These are phyloP conservation scores for Boletus sensibilis DNA, from an alignment of 768 basidiomycete genomes.

Conservation along the genomic window DNA sequence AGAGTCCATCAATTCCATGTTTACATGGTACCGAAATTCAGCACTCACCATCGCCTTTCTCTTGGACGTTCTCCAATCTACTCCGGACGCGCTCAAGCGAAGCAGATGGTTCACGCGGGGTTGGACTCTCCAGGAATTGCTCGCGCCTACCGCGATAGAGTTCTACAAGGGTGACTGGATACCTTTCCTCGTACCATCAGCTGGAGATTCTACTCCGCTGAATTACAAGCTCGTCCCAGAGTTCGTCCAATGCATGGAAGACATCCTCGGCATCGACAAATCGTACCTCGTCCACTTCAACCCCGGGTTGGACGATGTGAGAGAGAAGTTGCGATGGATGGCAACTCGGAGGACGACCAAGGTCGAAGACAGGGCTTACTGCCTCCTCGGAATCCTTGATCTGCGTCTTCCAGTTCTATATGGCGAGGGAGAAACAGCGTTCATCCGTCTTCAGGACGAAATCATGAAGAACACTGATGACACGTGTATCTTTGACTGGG, in stretches of 20 bases:
- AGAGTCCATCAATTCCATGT: constrained; percentile 35
- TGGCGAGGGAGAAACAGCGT: constrained; percentile 23
- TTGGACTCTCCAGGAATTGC: constrained; percentile 32
- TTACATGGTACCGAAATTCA: constrained; percentile 32
- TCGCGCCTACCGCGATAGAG: constrained; percentile 24
- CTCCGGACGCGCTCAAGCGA: constrained; percentile 11
- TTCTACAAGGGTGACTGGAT: constrained; percentile 30
- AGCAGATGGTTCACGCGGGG: constrained; percentile 29
- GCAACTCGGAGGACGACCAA: constrained; percentile 28
- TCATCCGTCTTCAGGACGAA: constrained; percentile 28
- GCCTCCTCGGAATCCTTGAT: constrained; percentile 28
- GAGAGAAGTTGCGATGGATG: constrained; percentile 31
- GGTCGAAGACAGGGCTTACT: constrained; percentile 31
- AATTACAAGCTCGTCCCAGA: constrained; percentile 27
- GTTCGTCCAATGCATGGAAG: constrained; percentile 19
- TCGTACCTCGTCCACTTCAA: constrained; percentile 20
- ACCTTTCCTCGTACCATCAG: constrained; percentile 10
- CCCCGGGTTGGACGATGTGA: constrained; percentile 26
- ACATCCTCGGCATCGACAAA: constrained; percentile 19
- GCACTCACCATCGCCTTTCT: constrained; percentile 32
- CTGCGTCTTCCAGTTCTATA: constrained; percentile 30
- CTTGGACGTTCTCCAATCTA: constrained; percentile 17
- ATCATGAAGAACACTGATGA: constrained; percentile 29
- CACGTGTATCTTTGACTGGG: constrained; percentile 29
- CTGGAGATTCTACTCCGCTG: background rate